A percentile compares a stretch with the other conserved stretches of the same genome.
Conservation (phyloP, 73 alveolate species). For the Paramecium octaurelia region DNA sequence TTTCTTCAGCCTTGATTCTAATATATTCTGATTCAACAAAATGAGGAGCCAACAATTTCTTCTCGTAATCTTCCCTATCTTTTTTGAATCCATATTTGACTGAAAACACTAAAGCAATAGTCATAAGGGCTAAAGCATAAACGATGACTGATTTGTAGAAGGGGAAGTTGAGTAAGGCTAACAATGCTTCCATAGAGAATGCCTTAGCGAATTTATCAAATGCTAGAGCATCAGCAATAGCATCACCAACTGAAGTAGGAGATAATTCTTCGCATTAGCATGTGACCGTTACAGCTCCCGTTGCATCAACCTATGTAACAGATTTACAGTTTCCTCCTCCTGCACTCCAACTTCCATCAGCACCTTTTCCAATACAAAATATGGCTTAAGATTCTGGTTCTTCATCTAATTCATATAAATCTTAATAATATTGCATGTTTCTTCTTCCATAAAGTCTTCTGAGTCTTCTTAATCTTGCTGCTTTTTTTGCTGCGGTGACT, state of each 20-base stretch:
- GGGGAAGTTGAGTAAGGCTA: slow-evolving; percentile 2
- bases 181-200: not conserved
- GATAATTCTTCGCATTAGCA: not conserved
- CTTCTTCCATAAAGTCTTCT: not conserved
- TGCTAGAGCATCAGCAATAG: slow-evolving; percentile 26
- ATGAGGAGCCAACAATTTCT: not conserved
- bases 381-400: not conserved
- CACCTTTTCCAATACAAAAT: not conserved
- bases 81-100: not conserved
- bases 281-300: not conserved
- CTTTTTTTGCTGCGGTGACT: not conserved
- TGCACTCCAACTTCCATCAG: not conserved
- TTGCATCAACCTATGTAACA: not conserved
- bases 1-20: not conserved
- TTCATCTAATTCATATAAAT: not conserved
- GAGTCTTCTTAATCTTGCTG: not conserved
- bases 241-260: slow-evolving; percentile 7
- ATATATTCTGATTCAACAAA: slow-evolving; percentile 23
- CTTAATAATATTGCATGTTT: not conserved
- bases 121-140: not conserved
- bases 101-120: not conserved
- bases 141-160: not conserved
- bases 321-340: not conserved
- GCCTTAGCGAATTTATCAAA: slow-evolving; percentile 14
- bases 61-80: not conserved